phyloP scores from a whole-genome alignment of 257 asterid genomes.

The Solanum verrucosum region DNA sequence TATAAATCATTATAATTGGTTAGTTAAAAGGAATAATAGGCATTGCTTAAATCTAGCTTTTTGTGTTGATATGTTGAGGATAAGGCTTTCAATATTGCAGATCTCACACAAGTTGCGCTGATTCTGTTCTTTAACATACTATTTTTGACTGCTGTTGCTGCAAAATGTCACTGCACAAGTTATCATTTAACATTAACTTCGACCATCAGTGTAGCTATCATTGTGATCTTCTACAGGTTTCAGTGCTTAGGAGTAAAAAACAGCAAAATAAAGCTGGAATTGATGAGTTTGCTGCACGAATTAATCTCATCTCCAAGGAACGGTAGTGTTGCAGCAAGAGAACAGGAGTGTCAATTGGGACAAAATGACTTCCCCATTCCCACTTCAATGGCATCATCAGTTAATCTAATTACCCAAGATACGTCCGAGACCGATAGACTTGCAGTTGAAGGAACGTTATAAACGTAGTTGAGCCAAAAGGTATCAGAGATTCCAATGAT shows the following conservation, averaged over 20 bases:
- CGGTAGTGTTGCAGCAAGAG: not conserved
- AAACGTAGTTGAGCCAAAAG: not conserved
- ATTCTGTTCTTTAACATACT: not conserved
- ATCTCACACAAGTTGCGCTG: not conserved
- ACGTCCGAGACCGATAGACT: not conserved
- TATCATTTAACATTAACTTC: not conserved
- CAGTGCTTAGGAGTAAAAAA: slow-evolving; percentile 34
- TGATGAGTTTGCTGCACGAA: slow-evolving; percentile 37
- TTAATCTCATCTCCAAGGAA: slow-evolving; percentile 14
- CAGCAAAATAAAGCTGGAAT: slow-evolving; percentile 26
- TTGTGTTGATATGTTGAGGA: not conserved
- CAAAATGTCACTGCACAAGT: not conserved
- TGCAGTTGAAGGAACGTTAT: not conserved
- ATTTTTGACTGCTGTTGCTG: not conserved
- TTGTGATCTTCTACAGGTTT: slow-evolving; percentile 23
- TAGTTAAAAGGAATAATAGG: not conserved
- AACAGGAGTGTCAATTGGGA: not conserved
- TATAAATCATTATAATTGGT: not conserved
- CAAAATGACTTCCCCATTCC: not conserved
- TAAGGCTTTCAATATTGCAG: not conserved
- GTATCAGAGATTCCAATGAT: not conserved
- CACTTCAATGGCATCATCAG: not conserved
- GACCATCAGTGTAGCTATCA: not conserved
- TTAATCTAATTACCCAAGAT: not conserved
- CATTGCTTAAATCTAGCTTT: not conserved